Base-by-base conservation (phyloP, 1,139 yeast genomes). In the Yamadazyma atlantica region DNA sequence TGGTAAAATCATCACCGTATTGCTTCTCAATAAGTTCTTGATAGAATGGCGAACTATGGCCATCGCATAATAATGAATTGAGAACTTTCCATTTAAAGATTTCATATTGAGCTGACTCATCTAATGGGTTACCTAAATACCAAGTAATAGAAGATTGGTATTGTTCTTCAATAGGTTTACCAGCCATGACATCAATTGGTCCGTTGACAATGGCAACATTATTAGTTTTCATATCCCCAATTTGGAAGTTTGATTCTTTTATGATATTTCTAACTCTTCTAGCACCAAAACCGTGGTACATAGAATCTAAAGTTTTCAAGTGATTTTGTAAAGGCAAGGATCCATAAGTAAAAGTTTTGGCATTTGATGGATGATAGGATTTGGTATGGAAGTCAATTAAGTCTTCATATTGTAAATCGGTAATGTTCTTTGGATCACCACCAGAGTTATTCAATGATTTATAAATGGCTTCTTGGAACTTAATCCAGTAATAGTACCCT, bases 1-100 rank as follows among this genome's bases (percentile, higher is more conserved):
- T 86, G 0, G 94, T 70, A 58, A 84, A 92, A 50, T 92, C 97
- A 34, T 86, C 80, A 29, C 95, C 97, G 33, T 82, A 60, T 2
- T 94, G 95, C 8, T 84, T 65, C 58, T 92, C 98, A 43, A 92
- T 85, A 41, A 92, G 69, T 17, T 79, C 79, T 60, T 89, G 88
- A 60, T 90, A 87, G 39, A 92, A 72, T 5, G 96, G 92, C 9
- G 97, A 85, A 11, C 92, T 84, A 54, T 90, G 97, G 1, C 98
- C 97, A 57, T 88, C 97, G 50, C 85, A 78, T 27, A 94, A 66
- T 41, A 94, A 66, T 13, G 82, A 78, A 17, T 86, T 79, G 34
- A 90, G 66, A 5, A 90, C 67, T 43, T 82, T 84, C 75, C 92
- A 71, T 35, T 86, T 73, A 57, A 90, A 85, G 0, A 88, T 68